Evolutionary conservation across 1,139 yeast genomes (phyloP).

Genomic region (Spathaspora jeffriesii): DNA sequence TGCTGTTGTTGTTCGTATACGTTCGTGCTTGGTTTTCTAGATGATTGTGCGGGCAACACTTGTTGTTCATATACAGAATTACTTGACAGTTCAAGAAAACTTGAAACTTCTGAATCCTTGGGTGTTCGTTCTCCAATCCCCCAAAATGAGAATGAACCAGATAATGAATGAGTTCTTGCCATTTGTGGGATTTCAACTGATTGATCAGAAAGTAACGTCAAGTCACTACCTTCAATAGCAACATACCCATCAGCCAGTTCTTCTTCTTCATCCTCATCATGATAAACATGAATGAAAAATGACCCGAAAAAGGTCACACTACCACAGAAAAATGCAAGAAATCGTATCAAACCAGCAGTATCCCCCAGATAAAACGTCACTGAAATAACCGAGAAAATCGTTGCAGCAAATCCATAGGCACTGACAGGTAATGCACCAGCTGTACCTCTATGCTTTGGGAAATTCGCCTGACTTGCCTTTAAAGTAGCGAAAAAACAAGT

Average conservation of each 20-base stretch:
- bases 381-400: constrained; percentile 44
- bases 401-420: constrained; percentile 55
- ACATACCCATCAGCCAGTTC: constrained; percentile 10
- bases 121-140: constrained; percentile 17
- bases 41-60: constrained; percentile 1
- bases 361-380: constrained; percentile 44
- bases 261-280: constrained; percentile 20
- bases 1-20: not conserved
- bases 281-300: constrained; percentile 35
- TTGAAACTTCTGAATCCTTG: constrained; percentile 1
- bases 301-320: constrained; percentile 35
- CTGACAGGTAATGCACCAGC: constrained; percentile 69
- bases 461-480: constrained; percentile 69
- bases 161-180: not conserved
- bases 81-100: not conserved
- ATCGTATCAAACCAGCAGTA: constrained; percentile 40
- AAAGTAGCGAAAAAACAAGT: constrained; percentile 65
- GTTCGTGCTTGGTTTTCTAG: not conserved
- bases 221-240: not conserved
- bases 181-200: not conserved
- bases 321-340: constrained; percentile 41
- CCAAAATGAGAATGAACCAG: constrained; percentile 38
- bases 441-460: constrained; percentile 68
- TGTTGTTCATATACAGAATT: not conserved
- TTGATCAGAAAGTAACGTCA: not conserved